Base-by-base conservation (phyloP, 345 rosid species). In the Citrus medica region DNA sequence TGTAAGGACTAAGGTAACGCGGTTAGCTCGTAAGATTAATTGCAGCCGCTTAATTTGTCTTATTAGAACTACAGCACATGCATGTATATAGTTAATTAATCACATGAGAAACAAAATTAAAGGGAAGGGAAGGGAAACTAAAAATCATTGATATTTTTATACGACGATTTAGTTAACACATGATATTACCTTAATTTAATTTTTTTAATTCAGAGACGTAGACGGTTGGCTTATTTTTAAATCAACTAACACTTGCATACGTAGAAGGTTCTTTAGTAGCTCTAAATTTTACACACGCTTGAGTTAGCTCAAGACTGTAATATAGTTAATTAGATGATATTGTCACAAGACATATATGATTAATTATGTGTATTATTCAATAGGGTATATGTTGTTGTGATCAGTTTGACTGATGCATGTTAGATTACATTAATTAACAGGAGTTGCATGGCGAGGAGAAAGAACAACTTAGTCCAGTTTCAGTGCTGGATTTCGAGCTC, bases 381-480 rank as follows among this genome's bases (percentile, higher is more conserved):
- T 37, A 53, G 79, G 76, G 79, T 76, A 42, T 55, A 46, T 46
- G 0, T 63, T 73, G 3, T 67, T 62, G 17, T 53, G 82, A 68
- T 81, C 69, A 67, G 71, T 48, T 62, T 38, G 38, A 65, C 25
- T 38, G 4, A 63, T 60, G 51, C 51, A 53, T 6, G 9, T 67
- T 76, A 24, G 59, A 27, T 79, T 73, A 10, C 22, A 67, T 30
- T 4, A 68, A 67, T 30, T 9, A 68, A 78, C 90, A 91, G 89
- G 86, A 69, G 61, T 84, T 80, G 71, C 48, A 59, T 53, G 76
- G 69, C 79, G 89, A 86, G 76, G 82, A 82, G 66, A 62, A 79
- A 62, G 89, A 89, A 32, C 88, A 80, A 14, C 77, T 67, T 28
- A 88, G 89, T 74, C 94, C 97, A 8, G 75, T 88, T 77, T 87